phyloP scores from a whole-genome alignment of 2,329 filamentous ascomycete genomes.

The Diaporthe batatas region DNA sequence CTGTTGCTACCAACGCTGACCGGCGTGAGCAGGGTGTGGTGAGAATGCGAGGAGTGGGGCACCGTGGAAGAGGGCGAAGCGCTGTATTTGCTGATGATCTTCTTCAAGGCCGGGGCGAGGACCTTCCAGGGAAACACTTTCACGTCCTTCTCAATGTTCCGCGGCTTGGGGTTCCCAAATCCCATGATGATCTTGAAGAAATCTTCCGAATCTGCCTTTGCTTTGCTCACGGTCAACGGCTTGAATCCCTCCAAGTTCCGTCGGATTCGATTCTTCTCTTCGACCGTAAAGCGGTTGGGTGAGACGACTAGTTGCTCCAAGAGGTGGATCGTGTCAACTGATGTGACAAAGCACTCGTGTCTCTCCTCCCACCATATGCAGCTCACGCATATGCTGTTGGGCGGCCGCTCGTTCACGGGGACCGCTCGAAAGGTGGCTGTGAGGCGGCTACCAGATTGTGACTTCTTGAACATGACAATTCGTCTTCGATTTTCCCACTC shows the following conservation, averaged over 20 bases:
- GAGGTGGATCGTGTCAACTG: slow-evolving; percentile 96
- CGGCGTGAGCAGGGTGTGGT: slow-evolving; percentile 56
- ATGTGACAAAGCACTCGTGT: slow-evolving; percentile 91
- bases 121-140: slow-evolving; percentile 99
- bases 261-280: slow-evolving; percentile 98
- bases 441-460: slow-evolving; percentile 85
- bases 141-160: slow-evolving; percentile 99
- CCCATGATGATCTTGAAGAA: slow-evolving; percentile 99
- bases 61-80: slow-evolving; percentile 51
- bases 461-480: slow-evolving; percentile 89
- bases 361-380: slow-evolving; percentile 98
- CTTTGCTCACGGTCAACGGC: slow-evolving; percentile 92
- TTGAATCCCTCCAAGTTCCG: slow-evolving; percentile 96
- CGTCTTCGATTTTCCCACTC: slow-evolving; percentile 84
- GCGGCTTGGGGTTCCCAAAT: slow-evolving; percentile 92
- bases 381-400: slow-evolving; percentile 92
- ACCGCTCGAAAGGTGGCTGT: slow-evolving; percentile 85
- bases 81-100: slow-evolving; percentile 97
- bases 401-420: slow-evolving; percentile 80
- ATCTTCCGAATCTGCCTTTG: slow-evolving; percentile 90
- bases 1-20: slow-evolving; percentile 55
- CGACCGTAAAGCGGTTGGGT: slow-evolving; percentile 86
- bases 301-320: slow-evolving; percentile 87
- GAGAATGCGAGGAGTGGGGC: slow-evolving; percentile 42
- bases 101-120: slow-evolving; percentile 87